These are phyloP conservation scores for Colletotrichum graminicola DNA, from an alignment of 2,329 filamentous ascomycete species.

Conservation along the genomic window DNA sequence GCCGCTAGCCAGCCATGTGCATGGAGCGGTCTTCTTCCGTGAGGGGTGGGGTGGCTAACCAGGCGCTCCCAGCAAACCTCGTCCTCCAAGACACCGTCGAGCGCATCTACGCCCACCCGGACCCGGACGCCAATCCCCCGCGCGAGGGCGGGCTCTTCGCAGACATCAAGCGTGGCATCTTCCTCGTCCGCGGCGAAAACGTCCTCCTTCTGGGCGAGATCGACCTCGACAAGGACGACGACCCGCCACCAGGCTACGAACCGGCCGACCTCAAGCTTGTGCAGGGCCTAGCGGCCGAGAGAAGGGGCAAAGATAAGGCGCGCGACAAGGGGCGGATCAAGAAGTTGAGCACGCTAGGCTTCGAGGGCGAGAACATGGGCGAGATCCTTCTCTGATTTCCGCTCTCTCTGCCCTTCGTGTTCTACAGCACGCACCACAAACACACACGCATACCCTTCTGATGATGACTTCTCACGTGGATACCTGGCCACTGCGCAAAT, in stretches of 20 bases:
- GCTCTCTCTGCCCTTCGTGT: background rate
- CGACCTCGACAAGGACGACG: constrained; percentile 95
- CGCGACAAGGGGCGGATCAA: constrained; percentile 79
- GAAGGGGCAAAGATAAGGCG: constrained; percentile 75
- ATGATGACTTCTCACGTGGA: background rate
- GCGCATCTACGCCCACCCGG: constrained; percentile 76
- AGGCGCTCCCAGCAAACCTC: constrained; percentile 77
- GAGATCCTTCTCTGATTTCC: constrained; percentile 75
- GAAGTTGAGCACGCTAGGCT: constrained; percentile 82
- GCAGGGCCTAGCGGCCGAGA: constrained; percentile 78
- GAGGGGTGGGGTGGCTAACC: background rate
- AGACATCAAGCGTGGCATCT: constrained; percentile 87
- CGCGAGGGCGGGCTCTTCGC: constrained; percentile 74
- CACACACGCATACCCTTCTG: too few species aligned
- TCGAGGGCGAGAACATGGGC: constrained; percentile 86
- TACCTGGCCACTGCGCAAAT: background rate
- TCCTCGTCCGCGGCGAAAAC: constrained; percentile 95
- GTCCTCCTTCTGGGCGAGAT: constrained; percentile 97
- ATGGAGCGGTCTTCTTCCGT: background rate
- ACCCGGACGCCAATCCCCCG: constrained; percentile 48
- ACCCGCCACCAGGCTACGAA: constrained; percentile 78
- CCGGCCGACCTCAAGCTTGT: constrained; percentile 76
- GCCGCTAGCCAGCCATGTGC: constrained; percentile 33
- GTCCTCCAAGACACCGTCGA: constrained; percentile 94
- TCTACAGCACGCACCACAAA: background rate